Evolutionary conservation across 2,329 filamentous ascomycete species (phyloP), one percentile per base, ranked within the genome.

Genomic region (Pyrenophora tritici-repentis): DNA sequence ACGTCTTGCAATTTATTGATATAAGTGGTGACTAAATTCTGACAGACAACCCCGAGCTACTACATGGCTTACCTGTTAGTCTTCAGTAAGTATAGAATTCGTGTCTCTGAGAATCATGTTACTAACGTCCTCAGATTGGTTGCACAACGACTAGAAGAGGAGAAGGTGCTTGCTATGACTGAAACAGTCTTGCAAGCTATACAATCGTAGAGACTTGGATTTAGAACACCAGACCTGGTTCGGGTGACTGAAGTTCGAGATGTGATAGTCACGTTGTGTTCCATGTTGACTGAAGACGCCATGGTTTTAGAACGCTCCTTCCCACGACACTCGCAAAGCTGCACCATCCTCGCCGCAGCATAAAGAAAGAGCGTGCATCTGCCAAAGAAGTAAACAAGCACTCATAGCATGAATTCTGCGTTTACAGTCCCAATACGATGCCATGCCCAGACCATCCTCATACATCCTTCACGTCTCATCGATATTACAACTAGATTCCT

Each of bases 1-100:
- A n/a, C n/a, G 10, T 3, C 14, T 12, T 7, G 4, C 14, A 1
- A 13, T 6, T 13, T 17, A 6, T 22, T 7, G 16, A 22, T 1
- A n/a, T 16, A n/a, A 26, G 5, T 14, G 39, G 14, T 12, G 20
- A 31, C 44, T 54, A 35, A 54, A 7, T 16, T 12, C 12, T 13
- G 6, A 3, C 47, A 76, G 74, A 77, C 51, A 58, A 75, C 32
- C 59, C 68, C 2, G 67, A 71, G 10, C 47, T 68, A 12, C 67
- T 78, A 5, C 71, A 79, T 45, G 77, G 77, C 3, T 71, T 79
- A 61, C 77, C 77, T 2, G 67, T 77, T 0, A 75, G 69, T 49
- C 50, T 77, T 17, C 75, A 77, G 63, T 67, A 47, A 64, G 64
- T 58, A 18, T 18, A 22, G 7, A 3, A 29, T 3, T 18, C 13